Base-by-base conservation (phyloP, 2,329 filamentous ascomycete genomes). In the Grosmannia clavigera region DNA sequence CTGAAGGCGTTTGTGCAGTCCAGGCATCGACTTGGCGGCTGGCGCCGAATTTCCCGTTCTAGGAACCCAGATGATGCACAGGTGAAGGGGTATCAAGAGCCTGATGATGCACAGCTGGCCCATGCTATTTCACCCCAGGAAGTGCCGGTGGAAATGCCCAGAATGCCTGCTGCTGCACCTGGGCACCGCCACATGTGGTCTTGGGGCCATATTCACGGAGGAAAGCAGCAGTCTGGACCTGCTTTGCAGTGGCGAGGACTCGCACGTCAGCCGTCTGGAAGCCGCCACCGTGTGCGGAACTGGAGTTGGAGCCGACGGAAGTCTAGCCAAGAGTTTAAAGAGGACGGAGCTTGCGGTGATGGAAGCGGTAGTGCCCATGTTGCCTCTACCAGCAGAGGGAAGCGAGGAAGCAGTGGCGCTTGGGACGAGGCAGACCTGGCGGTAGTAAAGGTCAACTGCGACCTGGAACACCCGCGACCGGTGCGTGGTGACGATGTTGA, bases 401-500 rank as follows among this genome's bases (percentile, higher is more conserved):
- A 11, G 22, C 6, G 52, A 19, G 31, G 31, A 27, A 6, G 29
- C 55, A 43, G 46, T 43, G 59, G 29, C 10, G 50, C 19, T 11
- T 16, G 31, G 25, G 38, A 35, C 48, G 27, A 6, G 16, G 60
- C 51, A 40, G 59, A 62, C 31, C 57, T 64, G 9, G 58, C 64
- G 10, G 64, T 69, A 31, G 63, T 64, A 10, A 65, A 61, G 46
- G 64, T 65, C 1, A 59, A 64, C 11, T 69, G 68, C 50, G 60
- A 62, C 14, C 60, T 71, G 50, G 58, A 63, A 59, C 70, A 71
- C 59, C 70, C 68, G 5, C 62, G 64, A 51, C 69, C 69, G 9
- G 61, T 67, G 35, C 64, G 67, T 46, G 65, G 64, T 25, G 57
- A 68, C n/a, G 67, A 69, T 35, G 25, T 69, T 58, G 58, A 61